These are phyloP conservation scores for Fusarium camptoceras DNA, from an alignment of 2,329 filamentous ascomycete genomes.

Conservation along the genomic window DNA sequence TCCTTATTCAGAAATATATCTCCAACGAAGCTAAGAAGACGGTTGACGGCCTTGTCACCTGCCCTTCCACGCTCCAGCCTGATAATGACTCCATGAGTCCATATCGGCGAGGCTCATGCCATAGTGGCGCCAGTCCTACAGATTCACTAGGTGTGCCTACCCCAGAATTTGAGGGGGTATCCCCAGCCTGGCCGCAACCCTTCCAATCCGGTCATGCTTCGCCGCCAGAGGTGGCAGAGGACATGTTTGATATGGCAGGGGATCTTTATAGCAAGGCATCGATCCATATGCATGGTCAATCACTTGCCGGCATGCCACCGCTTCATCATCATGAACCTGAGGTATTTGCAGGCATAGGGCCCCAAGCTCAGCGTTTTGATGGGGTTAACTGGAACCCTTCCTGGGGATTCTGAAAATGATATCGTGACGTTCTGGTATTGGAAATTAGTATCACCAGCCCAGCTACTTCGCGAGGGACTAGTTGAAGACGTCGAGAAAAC, in stretches of 20 bases:
- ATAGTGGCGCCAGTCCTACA: conserved; percentile 42
- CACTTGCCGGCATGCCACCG: conserved; percentile 12
- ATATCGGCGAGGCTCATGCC: conserved; percentile 40
- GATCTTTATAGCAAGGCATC: conserved; percentile 32
- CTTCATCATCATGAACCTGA: conserved; percentile 23
- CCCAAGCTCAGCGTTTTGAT: conserved; percentile 22
- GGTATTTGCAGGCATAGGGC: conserved; percentile 27
- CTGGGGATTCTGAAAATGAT: conserved; percentile 38
- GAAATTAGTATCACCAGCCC: not conserved
- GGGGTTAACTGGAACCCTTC: conserved; percentile 29
- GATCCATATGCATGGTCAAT: conserved; percentile 26
- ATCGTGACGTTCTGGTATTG: not conserved
- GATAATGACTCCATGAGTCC: conserved; percentile 26
- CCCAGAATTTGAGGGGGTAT: conserved; percentile 38
- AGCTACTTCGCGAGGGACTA: not conserved
- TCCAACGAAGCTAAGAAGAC: conserved; percentile 48
- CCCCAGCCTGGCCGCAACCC: conserved; percentile 39
- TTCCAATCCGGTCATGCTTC: conserved; percentile 36
- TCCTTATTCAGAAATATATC: conserved; percentile 50
- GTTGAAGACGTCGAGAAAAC: not conserved
- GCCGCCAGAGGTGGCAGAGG: conserved; percentile 38
- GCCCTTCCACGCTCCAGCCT: conserved; percentile 29
- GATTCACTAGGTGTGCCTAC: conserved; percentile 43
- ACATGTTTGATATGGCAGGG: conserved; percentile 41
- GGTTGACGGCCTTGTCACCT: conserved; percentile 41